Conservation (phyloP, 345 rosid species). For the Bruguiera sexangula region DNA sequence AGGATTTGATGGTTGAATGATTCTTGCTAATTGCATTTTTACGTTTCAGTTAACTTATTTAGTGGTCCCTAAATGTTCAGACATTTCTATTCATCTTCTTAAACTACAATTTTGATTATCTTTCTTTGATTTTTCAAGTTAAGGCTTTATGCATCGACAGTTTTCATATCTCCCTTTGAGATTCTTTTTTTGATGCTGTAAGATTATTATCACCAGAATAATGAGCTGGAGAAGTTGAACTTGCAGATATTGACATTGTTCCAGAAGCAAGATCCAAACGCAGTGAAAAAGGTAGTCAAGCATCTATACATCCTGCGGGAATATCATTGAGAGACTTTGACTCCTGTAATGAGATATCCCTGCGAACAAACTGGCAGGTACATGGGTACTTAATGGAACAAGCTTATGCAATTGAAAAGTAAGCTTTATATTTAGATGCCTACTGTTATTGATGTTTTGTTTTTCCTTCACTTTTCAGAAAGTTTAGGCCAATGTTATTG, state of each 20-base stretch:
- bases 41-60: too few species aligned
- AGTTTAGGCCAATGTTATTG: not conserved
- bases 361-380: slow-evolving; percentile 75
- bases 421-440: slow-evolving; percentile 9
- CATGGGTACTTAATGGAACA: slow-evolving; percentile 86
- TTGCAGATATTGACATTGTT: slow-evolving; percentile 57
- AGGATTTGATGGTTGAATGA: too few species aligned
- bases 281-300: slow-evolving; percentile 40
- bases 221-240: slow-evolving; percentile 22
- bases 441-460: slow-evolving; percentile 1
- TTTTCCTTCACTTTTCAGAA: not conserved
- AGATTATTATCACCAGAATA: slow-evolving; percentile 4
- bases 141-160: not conserved
- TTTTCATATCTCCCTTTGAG: slow-evolving; percentile 3
- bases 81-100: too few species aligned
- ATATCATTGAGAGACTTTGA: slow-evolving; percentile 36
- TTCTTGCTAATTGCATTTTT: too few species aligned
- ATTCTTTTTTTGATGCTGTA: not conserved
- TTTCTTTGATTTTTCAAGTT: not conserved
- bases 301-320: slow-evolving; percentile 34
- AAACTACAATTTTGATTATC: not conserved
- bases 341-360: slow-evolving; percentile 47
- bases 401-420: slow-evolving; percentile 88
- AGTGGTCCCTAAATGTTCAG: too few species aligned
- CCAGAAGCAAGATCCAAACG: slow-evolving; percentile 43